phyloP scores from a whole-genome alignment of 2,329 filamentous ascomycete species.

The Beauveria caledonica region DNA sequence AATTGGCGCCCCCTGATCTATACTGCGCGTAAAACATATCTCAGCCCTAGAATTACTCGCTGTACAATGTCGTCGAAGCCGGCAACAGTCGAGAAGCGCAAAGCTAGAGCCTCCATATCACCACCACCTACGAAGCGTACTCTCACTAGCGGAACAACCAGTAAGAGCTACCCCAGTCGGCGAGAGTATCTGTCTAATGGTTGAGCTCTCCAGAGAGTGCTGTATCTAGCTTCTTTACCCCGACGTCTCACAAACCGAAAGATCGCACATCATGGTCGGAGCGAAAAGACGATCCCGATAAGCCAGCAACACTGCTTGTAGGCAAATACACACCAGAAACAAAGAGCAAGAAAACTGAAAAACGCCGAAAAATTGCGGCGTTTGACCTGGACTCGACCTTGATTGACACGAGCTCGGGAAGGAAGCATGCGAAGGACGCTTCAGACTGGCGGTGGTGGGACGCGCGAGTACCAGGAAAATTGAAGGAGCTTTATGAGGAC shows the following conservation, averaged over 20 bases:
- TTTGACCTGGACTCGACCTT: constrained; percentile 84
- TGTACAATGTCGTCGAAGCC: background rate
- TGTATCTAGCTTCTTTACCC: constrained; percentile 82
- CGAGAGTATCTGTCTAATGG: constrained; percentile 13
- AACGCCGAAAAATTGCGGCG: constrained; percentile 55
- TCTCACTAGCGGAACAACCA: constrained; percentile 42
- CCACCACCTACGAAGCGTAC: constrained; percentile 47
- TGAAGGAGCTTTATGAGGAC: constrained; percentile 62
- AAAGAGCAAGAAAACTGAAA: constrained; percentile 21
- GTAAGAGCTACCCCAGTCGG: constrained; percentile 23
- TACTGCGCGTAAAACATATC: background rate
- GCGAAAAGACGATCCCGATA: constrained; percentile 44
- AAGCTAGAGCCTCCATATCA: constrained; percentile 37
- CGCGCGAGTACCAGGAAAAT: constrained; percentile 52
- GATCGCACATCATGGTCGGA: constrained; percentile 66
- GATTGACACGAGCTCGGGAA: constrained; percentile 71
- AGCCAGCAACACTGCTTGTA: constrained; percentile 57
- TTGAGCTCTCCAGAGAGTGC: constrained; percentile 44
- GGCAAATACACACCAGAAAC: constrained; percentile 55
- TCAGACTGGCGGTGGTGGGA: constrained; percentile 97
- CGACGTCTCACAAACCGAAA: constrained; percentile 73
- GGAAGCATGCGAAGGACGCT: constrained; percentile 61
- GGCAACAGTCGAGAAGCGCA: constrained; percentile 23
- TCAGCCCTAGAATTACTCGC: too few species aligned
- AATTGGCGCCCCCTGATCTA: background rate